Conservation (phyloP, 1,139 yeast species). For the Barnettozyma hawaiiensis region DNA sequence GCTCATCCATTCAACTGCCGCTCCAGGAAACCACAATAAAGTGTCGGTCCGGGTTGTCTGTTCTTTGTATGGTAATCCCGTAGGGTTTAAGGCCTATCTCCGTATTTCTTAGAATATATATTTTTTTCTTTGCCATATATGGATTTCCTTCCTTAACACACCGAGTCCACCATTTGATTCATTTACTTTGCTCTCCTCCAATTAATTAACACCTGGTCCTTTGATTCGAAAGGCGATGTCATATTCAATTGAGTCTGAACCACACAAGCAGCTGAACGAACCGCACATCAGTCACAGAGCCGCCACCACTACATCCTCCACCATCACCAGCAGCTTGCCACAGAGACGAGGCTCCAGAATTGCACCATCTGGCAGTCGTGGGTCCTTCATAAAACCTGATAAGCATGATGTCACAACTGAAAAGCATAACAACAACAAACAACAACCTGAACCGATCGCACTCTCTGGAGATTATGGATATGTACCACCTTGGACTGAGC, state of each 20-base stretch:
- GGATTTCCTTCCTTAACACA: too few relatives aligned
- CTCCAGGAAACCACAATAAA: too few relatives aligned
- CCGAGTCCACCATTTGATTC: too few relatives aligned
- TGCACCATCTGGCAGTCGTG: constrained; percentile 12
- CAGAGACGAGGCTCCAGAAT: constrained; percentile 15
- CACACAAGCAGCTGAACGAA: background rate
- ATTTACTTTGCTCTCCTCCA: background rate
- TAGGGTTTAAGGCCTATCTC: background rate
- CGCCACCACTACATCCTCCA: too few relatives aligned
- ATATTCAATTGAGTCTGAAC: background rate
- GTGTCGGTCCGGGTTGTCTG: too few relatives aligned
- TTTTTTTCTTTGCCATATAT: too few relatives aligned
- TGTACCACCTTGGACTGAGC: constrained; percentile 94
- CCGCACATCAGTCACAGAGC: background rate
- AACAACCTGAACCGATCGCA: background rate
- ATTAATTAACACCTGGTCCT: too few relatives aligned
- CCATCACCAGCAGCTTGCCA: too few relatives aligned
- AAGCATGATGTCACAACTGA: background rate
- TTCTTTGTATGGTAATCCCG: too few relatives aligned
- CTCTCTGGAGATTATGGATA: constrained; percentile 29
- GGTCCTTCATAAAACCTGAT: constrained; percentile 15
- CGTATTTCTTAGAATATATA: too few relatives aligned
- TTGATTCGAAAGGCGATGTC: background rate
- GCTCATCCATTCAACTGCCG: too few relatives aligned
- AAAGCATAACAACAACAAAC: background rate